Percentiles rank a stretch among this genome's conserved stretches.
phyloP scores from a whole-genome alignment of 768 basidiomycete genomes.

The Myochromella boudieri region DNA sequence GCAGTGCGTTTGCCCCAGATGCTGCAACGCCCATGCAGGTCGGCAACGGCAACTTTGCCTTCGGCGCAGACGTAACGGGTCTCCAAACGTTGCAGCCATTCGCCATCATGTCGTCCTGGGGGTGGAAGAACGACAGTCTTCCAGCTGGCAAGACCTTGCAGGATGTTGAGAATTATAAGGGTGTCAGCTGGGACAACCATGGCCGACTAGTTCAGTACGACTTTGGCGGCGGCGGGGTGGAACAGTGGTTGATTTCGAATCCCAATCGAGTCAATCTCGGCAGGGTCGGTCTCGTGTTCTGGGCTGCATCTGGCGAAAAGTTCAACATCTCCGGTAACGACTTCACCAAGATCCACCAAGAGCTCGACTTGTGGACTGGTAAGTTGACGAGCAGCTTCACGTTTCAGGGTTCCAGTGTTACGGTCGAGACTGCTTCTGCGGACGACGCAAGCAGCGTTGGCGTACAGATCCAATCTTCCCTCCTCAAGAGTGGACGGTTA shows the following conservation, averaged over 20 bases:
- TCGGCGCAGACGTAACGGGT: constrained; percentile 57
- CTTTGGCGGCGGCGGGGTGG: constrained; percentile 46
- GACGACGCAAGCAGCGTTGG: constrained; percentile 40
- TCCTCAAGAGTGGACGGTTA: constrained; percentile 37
- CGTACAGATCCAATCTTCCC: constrained; percentile 37
- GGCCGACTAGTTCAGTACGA: constrained; percentile 49
- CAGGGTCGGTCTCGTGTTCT: constrained; percentile 46
- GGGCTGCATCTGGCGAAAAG: constrained; percentile 23
- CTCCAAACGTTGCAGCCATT: constrained; percentile 58
- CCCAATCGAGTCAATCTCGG: constrained; percentile 60
- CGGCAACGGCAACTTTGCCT: constrained; percentile 63
- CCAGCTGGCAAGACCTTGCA: constrained; percentile 40
- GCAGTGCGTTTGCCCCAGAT: constrained; percentile 40
- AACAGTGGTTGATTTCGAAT: constrained; percentile 58
- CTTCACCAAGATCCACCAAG: constrained; percentile 35
- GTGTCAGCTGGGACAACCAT: constrained; percentile 51
- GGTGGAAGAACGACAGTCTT: constrained; percentile 60
- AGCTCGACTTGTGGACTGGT: constrained; percentile 58
- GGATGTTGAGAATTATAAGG: constrained; percentile 47
- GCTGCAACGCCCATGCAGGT: constrained; percentile 53
- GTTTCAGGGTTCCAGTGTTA: constrained; percentile 32
- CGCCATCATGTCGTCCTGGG: constrained; percentile 58
- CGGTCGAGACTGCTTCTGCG: constrained; percentile 39
- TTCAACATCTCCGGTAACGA: constrained; percentile 37
- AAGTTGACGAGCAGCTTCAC: constrained; percentile 45